Evolutionary conservation across 2,329 filamentous ascomycete genomes (phyloP), one percentile per base, ranked within the genome.

Genomic region (Xylaria sp.): DNA sequence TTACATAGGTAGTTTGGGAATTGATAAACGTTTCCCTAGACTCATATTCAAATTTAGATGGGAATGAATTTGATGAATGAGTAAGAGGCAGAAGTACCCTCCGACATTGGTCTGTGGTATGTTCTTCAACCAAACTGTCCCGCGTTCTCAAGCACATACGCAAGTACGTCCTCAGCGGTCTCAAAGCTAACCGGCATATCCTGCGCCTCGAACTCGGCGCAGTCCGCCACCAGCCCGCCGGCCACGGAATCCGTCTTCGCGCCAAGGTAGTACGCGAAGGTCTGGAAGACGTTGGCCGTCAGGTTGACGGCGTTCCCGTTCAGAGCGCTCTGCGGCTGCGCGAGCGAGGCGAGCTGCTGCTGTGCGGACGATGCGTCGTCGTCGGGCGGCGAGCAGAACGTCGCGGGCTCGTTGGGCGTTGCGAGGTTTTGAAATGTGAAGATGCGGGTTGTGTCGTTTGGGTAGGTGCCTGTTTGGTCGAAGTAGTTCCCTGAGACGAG

Each of bases 401-500:
- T 65, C 0, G 60, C 72, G 7, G 72, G 72, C 6, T 7, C 39
- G 2, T 63, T 44, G 0, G 72, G 69, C 13, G 71, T 70, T 13
- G 67, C 72, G 54, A 73, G 72, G 34, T 73, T 58, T n/a, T 54
- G 59, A 46, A 74, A 74, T 0, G 72, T 70, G 50, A 73, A 72
- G 57, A 74, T 44, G 1, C 72, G 69, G 0, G 67, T 73, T 9
- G 58, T 20, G 57, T 74, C 72, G 15, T 62, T n/a, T 3, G 69
- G 60, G 52, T 73, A 65, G 0, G 52, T 13, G 5, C 72, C 72
- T 0, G 66, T 72, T 25, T 73, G 71, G 44, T 54, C 58, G 56
- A 73, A 73, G 34, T 70, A 73, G 48, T 74, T 74, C 10, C 69
- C 72, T 12, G 72, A 66, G n/a, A 70, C 71, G 2, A 74, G 63